Evolutionary conservation across 768 basidiomycete species (phyloP), one percentile per base, ranked within the genome.

Genomic region (Agaricus blazei): DNA sequence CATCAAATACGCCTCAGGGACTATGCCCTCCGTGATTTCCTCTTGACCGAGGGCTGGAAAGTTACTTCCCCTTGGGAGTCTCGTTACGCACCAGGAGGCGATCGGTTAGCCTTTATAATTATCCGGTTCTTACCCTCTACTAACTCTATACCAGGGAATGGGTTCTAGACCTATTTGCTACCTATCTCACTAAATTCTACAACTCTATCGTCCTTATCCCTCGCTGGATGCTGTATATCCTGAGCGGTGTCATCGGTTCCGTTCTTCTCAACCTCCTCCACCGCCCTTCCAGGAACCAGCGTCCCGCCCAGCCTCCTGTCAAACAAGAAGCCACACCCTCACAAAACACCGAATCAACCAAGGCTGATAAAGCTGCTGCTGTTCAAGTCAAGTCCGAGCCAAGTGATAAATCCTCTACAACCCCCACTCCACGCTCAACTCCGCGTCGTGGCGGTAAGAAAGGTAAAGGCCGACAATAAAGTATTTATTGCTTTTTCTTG

Each of bases 81-180:
- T 9, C 63, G 72, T 34, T 95, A 81, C 60, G 81, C 82, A 8
- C 93, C 93, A 7, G 91, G 90, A 38, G 92, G 93, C 40, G 75
- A 76, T 53, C 78, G 84, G 92, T 90, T 64, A 28, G 64, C 54
- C 48, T 53, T 56, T 51, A 15, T 42, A 34, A 43, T 26, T 40
- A 12, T 12, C 19, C 31, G 12, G 15, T 12, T 23, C 23, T 24
- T 4, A 37, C 27, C 24, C 5, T 15, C 9, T 40, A 48, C 45
- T 59, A 27, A 56, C 48, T 1, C 23, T 36, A 45, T 48, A 28
- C 15, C 59, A 92, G 90, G 53, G 90, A 90, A 74, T 84, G 72
- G 65, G 61, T 89, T 27, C 70, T 91, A 71, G 80, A 85, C 57
- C 79, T 78, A 63, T 63, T 83, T 48, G 85, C 86, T 0, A 60